Conservation (phyloP, 768 basidiomycete genomes). For the Boletus rufocinnamomeus region DNA sequence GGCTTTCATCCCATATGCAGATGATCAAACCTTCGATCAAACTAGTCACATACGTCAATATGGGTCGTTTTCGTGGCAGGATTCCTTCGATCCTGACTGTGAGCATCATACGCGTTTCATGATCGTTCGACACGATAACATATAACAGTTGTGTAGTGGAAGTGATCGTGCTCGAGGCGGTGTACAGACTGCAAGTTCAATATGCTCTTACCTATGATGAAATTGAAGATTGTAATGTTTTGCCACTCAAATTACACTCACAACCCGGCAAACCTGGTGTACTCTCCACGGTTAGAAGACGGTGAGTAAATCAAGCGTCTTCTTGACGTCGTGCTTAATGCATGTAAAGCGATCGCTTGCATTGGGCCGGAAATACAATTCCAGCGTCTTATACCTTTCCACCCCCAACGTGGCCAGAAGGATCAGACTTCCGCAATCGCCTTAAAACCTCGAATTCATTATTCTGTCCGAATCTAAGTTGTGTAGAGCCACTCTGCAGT, state of each 20-base stretch:
- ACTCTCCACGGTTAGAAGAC: conserved; percentile 25
- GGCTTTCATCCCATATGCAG: conserved; percentile 62
- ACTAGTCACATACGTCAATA: conserved; percentile 44
- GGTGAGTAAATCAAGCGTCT: conserved; percentile 28
- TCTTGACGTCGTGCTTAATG: conserved; percentile 16
- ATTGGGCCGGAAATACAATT: conserved; percentile 30
- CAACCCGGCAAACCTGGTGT: conserved; percentile 29
- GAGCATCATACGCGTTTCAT: conserved; percentile 17
- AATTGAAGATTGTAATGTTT: conserved; percentile 50
- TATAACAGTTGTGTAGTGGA: conserved; percentile 40
- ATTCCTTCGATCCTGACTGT: conserved; percentile 43
- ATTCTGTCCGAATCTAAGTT: conserved; percentile 57
- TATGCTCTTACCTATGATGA: conserved; percentile 42
- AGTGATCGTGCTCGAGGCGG: conserved; percentile 50
- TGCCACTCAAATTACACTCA: conserved; percentile 43
- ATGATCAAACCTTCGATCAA: conserved; percentile 56
- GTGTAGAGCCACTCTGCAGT: conserved; percentile 50
- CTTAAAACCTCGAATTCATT: conserved; percentile 39
- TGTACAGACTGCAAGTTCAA: conserved; percentile 42
- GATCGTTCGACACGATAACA: conserved; percentile 23
- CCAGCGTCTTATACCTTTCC: conserved; percentile 23
- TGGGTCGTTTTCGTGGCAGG: conserved; percentile 53
- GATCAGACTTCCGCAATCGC: conserved; percentile 26
- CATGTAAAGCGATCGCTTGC: conserved; percentile 34
- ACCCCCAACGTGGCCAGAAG: conserved; percentile 3